Evolutionary conservation across 164 flowering plant genomes (phyloP).

Genomic region (Cinnamomum micranthum): DNA sequence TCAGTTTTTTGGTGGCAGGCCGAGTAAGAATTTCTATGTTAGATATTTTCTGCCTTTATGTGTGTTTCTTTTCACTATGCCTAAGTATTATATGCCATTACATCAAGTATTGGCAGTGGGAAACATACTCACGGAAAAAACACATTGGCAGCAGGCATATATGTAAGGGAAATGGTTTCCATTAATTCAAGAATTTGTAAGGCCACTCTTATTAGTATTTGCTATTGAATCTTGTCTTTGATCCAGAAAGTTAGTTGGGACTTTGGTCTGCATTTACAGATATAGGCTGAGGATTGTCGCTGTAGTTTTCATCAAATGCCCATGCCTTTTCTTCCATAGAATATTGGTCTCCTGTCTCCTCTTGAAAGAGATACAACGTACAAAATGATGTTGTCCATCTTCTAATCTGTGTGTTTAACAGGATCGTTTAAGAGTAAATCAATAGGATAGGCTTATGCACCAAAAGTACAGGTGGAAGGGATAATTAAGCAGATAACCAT

Average conservation of each 20-base stretch:
- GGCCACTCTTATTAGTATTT: neutral
- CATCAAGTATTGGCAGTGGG: neutral
- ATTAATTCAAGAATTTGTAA: neutral
- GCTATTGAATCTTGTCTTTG: neutral
- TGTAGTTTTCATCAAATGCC: neutral
- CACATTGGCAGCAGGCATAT: neutral
- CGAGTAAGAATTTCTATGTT: neutral
- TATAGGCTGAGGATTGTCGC: neutral
- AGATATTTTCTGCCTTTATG: neutral
- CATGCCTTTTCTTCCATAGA: neutral
- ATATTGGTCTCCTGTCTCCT: neutral
- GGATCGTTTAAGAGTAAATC: no score
- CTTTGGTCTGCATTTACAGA: neutral
- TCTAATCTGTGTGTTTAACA: no score
- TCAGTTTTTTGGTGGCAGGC: neutral
- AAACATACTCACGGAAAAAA: neutral
- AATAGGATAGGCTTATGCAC: neutral
- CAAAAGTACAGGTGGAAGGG: no score
- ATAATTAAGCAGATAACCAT: no score
- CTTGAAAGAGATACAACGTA: neutral
- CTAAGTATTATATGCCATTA: neutral
- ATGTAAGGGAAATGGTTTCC: neutral
- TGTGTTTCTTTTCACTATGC: neutral
- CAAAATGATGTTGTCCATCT: neutral
- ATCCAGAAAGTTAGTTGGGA: neutral